A percentile compares a stretch with the other conserved stretches of the same genome.
phyloP scores from a whole-genome alignment of 2,329 filamentous ascomycete genomes.

The Epichloe typhina region DNA sequence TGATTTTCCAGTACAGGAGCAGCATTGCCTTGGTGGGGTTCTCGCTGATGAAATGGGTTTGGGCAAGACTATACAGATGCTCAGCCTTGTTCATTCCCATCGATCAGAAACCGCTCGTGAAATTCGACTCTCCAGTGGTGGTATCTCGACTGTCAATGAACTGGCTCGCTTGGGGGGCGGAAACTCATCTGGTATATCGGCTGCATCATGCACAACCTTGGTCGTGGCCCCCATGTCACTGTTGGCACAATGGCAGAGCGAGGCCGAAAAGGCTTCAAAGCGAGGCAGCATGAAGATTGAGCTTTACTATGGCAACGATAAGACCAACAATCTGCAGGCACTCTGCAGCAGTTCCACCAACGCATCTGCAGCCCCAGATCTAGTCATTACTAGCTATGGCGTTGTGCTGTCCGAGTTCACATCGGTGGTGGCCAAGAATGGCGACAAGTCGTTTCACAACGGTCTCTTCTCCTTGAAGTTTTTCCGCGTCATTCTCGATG shows the following conservation, averaged over 20 bases:
- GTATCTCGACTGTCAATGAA: conserved; percentile 37
- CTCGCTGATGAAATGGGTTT: conserved; percentile 96
- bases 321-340: conserved; percentile 61
- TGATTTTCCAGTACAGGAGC: conserved; percentile 84
- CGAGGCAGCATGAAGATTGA: conserved; percentile 70
- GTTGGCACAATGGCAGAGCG: conserved; percentile 92
- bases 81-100: conserved; percentile 82
- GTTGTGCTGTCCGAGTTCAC: conserved; percentile 76
- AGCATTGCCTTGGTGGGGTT: conserved; percentile 86
- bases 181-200: conserved; percentile 41
- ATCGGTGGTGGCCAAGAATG: conserved; percentile 52
- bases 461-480: conserved; percentile 89
- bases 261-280: conserved; percentile 81
- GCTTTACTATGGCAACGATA: conserved; percentile 87
- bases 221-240: conserved; percentile 96
- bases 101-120: conserved; percentile 40
- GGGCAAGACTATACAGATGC: conserved; percentile 97
- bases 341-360: conserved; percentile 70
- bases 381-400: conserved; percentile 93
- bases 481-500: conserved; percentile 89
- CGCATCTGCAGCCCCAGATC: conserved; percentile 61
- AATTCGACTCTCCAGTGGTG: conserved; percentile 18
- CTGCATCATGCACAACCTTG: conserved; percentile 78
- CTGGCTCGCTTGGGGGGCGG: conserved; percentile 45
- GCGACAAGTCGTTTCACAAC: conserved; percentile 50